Percentiles rank a stretch among this genome's conserved stretches.
Conservation (phyloP, 2,329 filamentous ascomycete species). For the Scopulariopsis brevicaulis region DNA sequence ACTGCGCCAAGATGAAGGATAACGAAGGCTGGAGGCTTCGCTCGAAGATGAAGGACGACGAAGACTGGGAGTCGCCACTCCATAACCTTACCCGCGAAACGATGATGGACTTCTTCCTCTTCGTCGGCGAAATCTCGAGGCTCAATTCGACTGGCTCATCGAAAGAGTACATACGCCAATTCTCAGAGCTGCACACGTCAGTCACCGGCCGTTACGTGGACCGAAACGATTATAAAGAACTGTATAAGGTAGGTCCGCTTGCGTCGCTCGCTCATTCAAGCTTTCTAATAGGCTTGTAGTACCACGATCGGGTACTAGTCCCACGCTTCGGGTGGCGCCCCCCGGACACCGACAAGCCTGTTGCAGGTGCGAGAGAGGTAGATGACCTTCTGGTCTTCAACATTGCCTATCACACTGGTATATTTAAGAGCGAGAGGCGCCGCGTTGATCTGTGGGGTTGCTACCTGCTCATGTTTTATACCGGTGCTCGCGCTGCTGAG, state of each 20-base stretch:
- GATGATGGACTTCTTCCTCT: conserved; percentile 15
- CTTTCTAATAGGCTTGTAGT: too few species aligned
- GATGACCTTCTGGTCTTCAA: conserved; percentile 18
- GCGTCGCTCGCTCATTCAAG: background rate
- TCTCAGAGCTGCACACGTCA: conserved; percentile 14
- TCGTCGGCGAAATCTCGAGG: conserved; percentile 11
- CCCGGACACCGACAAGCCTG: too few species aligned
- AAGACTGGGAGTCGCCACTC: conserved; percentile 11
- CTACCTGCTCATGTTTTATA: conserved; percentile 17
- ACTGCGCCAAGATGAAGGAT: conserved; percentile 10
- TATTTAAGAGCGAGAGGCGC: conserved; percentile 13
- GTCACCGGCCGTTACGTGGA: conserved; percentile 16
- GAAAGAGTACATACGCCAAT: conserved; percentile 15
- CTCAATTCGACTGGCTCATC: conserved; percentile 12
- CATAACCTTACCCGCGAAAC: conserved; percentile 8
- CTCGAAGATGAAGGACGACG: background rate
- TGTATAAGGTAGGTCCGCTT: conserved; percentile 12
- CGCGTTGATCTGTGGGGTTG: conserved; percentile 12
- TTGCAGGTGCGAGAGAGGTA: too few species aligned
- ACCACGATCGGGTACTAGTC: too few species aligned
- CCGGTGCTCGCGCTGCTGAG: conserved; percentile 14
- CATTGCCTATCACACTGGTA: conserved; percentile 14
- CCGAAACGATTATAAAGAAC: conserved; percentile 13
- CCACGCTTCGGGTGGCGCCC: too few species aligned
- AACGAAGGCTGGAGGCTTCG: background rate